phyloP scores from a whole-genome alignment of 805 yeast genomes.

The Nakazawaea laoshanensis region DNA sequence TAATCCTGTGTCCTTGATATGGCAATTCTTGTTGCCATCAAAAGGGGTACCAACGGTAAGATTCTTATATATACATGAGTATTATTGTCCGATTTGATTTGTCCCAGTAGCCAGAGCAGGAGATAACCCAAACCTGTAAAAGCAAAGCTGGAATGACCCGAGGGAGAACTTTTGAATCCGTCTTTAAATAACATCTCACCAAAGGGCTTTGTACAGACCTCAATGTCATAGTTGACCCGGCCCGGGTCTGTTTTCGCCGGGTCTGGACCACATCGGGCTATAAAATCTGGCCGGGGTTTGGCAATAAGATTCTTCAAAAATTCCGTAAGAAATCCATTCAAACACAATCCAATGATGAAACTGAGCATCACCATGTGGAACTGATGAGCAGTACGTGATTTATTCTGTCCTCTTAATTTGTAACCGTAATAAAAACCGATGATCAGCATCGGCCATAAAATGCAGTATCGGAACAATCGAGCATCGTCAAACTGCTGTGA shows the following conservation, averaged over 20 bases:
- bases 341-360: slow-evolving; percentile 29
- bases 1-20: slow-evolving; percentile 81
- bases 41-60: slow-evolving; percentile 32
- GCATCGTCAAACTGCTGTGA: slow-evolving; percentile 25
- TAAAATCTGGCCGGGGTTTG: slow-evolving; percentile 82
- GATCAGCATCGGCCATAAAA: slow-evolving; percentile 25
- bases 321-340: slow-evolving; percentile 56
- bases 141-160: slow-evolving; percentile 68
- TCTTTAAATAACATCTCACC: slow-evolving; percentile 31
- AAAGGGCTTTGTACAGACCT: slow-evolving; percentile 24
- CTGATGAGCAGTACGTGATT: slow-evolving; percentile 22
- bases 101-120: slow-evolving; percentile 57
- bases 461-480: slow-evolving; percentile 23
- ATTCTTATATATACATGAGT: slow-evolving; percentile 11
- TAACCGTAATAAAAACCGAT: slow-evolving; percentile 19
- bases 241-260: slow-evolving; percentile 18
- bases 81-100: slow-evolving; percentile 23
- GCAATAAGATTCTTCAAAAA: slow-evolving; percentile 74
- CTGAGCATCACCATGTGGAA: slow-evolving; percentile 26
- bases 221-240: slow-evolving; percentile 18
- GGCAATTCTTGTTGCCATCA: slow-evolving; percentile 68
- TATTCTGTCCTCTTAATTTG: slow-evolving; percentile 20
- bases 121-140: slow-evolving; percentile 60
- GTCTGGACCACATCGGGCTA: slow-evolving; percentile 73
- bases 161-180: slow-evolving; percentile 74